A percentile compares a stretch with the other conserved stretches of the same genome.
phyloP scores from a whole-genome alignment of 2,329 filamentous ascomycete genomes.

The Orbilia oligospora region DNA sequence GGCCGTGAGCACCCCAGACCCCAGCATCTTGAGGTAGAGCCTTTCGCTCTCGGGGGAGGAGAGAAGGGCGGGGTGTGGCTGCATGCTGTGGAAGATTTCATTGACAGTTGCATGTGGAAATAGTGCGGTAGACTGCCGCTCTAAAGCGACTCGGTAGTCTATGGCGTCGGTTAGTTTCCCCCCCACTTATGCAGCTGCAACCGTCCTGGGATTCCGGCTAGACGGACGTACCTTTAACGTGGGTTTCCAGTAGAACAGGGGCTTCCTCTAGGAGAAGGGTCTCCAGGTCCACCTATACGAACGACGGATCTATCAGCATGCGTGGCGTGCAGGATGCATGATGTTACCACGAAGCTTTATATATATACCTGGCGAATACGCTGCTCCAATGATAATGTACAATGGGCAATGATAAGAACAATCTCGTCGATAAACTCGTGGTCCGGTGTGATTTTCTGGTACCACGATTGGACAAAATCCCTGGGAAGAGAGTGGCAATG shows the following conservation, averaged over 20 bases:
- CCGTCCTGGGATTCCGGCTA: conserved; percentile 25
- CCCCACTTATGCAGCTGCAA: conserved; percentile 22
- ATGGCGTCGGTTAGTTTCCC: conserved; percentile 22
- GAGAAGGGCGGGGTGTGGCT: conserved; percentile 67
- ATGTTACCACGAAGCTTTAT: conserved; percentile 16
- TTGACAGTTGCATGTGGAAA: conserved; percentile 61
- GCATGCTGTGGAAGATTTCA: conserved; percentile 64
- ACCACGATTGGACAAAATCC: conserved; percentile 94
- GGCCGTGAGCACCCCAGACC: conserved; percentile 83
- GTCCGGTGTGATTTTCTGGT: conserved; percentile 90
- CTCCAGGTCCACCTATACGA: conserved; percentile 75
- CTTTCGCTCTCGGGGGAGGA: conserved; percentile 83
- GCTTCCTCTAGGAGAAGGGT: conserved; percentile 88
- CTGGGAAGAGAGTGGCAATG: conserved; percentile 67
- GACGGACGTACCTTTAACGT: conserved; percentile 77
- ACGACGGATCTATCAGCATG: conserved; percentile 13
- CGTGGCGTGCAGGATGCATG: conserved; percentile 18
- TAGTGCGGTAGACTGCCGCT: conserved; percentile 60
- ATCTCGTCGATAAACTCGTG: conserved; percentile 89
- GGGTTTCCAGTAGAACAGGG: conserved; percentile 82
- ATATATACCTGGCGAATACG: conserved; percentile 77
- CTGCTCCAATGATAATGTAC: conserved; percentile 88
- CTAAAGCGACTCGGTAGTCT: conserved; percentile 62
- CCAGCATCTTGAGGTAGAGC: conserved; percentile 88
- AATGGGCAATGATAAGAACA: conserved; percentile 91